Evolutionary conservation across 768 basidiomycete species (phyloP).

Genomic region (Suillus tomentosus): DNA sequence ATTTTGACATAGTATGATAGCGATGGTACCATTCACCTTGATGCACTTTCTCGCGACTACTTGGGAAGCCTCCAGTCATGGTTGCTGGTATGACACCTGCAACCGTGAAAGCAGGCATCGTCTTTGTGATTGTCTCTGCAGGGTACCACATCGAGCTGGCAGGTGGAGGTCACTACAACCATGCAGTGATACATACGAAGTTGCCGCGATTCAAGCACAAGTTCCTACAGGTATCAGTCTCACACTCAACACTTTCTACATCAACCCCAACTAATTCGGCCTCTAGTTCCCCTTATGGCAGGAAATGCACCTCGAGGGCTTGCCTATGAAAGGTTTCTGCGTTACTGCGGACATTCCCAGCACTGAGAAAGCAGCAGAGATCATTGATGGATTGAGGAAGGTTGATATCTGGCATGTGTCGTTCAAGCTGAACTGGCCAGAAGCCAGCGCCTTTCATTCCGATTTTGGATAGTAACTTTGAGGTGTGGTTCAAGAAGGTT

Average conservation of each 20-base stretch:
- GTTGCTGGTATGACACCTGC: slow-evolving; percentile 99
- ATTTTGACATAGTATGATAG: slow-evolving; percentile 39
- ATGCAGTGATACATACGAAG: slow-evolving; percentile 86
- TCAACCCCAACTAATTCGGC: slow-evolving; percentile 95
- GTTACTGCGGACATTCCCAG: slow-evolving; percentile 97
- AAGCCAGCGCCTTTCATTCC: slow-evolving; percentile 99
- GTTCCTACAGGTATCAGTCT: slow-evolving; percentile 89
- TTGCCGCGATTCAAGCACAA: slow-evolving; percentile 86
- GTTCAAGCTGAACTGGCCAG: slow-evolving; percentile 99
- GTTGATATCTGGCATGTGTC: slow-evolving; percentile 95
- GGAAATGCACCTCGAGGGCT: slow-evolving; percentile 92
- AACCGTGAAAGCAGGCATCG: slow-evolving; percentile 94
- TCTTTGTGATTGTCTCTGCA: slow-evolving; percentile 87
- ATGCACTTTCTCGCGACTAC: slow-evolving; percentile 93
- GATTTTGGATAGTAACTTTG: slow-evolving; percentile 88
- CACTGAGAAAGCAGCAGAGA: slow-evolving; percentile 96
- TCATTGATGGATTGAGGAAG: slow-evolving; percentile 77
- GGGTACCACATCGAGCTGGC: slow-evolving; percentile 97
- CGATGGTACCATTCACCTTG: slow-evolving; percentile 89
- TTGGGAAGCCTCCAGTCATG: slow-evolving; percentile 98
- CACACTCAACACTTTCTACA: slow-evolving; percentile 94
- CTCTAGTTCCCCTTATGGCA: slow-evolving; percentile 99
- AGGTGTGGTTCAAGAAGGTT: slow-evolving; percentile 54
- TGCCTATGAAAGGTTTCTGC: slow-evolving; percentile 98
- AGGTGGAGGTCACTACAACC: slow-evolving; percentile 96